Evolutionary conservation across 148 eudicot genomes (phyloP), one percentile per base, ranked within the genome.

Genomic region (Rheum nobile): DNA sequence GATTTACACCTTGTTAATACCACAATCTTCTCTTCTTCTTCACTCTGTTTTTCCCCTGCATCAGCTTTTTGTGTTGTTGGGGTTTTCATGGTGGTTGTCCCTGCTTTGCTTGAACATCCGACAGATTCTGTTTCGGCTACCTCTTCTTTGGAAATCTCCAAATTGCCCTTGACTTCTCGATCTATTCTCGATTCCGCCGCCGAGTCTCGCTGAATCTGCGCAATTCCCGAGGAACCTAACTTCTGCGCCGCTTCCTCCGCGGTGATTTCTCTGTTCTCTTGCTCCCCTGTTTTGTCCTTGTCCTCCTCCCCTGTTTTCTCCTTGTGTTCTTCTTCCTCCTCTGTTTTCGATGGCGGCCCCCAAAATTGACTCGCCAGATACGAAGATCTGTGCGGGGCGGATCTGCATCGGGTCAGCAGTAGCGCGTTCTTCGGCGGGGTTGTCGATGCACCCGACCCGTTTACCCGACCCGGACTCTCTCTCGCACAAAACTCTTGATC

Each of bases 371-470:
- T 68, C 12, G 85, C 90, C 11, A 89, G 61, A 0, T 92, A 86
- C 6, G 98, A 85, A 16, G 91, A 80, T 74, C 89, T 83, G 72
- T 89, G 86, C 6, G 98, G 97, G 13, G 92, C 91, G 69, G 98
- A 94, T 86, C 90, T 86, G 11, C 89, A 91, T 67, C 98, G 73
- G 7, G 96, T 89, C 71, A 91, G 79, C 12, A 89, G 6, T 19
- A 91, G 73, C 42, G 92, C 97, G 63, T 89, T 88, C 50, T 81
- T 89, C 0, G 93, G 89, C 3, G 92, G 90, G 38, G 78, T 47
- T 13, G 44, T 16, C 2, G 79, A 37, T 26, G 57, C n/a, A 14
- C 11, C 67, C 35, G 67, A 61, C 67, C 67, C 67, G 67, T 4
- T 29, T 28, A 14, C 67, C 67, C 26, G 73, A 28, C 70, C 7